Evolutionary conservation across 371 early-diverging fungal genomes (phyloP).

Genomic region (Mycotypha africana): DNA sequence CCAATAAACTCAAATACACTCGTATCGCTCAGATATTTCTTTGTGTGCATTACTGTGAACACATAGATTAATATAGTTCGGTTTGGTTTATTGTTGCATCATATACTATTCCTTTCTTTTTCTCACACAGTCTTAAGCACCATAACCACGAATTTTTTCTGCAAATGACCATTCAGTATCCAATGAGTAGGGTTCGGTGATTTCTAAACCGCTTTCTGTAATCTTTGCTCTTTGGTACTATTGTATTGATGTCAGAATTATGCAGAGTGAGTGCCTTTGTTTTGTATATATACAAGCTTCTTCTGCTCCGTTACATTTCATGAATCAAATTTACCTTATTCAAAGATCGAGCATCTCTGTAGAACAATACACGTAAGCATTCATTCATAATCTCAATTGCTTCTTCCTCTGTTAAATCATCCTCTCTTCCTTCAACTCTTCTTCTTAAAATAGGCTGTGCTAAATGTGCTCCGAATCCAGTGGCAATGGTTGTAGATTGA

Average conservation of each 20-base stretch:
- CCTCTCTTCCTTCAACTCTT: conserved; percentile 80
- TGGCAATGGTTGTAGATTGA: conserved; percentile 88
- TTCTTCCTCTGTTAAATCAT: conserved; percentile 88
- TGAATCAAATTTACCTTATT: conserved; percentile 67
- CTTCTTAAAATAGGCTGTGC: conserved; percentile 96
- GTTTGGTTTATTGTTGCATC: too few relatives aligned
- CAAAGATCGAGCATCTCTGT: conserved; percentile 95
- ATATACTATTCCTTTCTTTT: too few relatives aligned
- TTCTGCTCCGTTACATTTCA: too few relatives aligned
- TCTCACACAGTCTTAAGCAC: conserved; percentile 61
- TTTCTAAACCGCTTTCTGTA: conserved; percentile 73
- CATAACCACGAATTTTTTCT: conserved; percentile 85
- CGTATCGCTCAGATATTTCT: too few relatives aligned
- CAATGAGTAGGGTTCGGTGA: conserved; percentile 85
- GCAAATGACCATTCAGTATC: conserved; percentile 95
- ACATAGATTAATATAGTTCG: too few relatives aligned
- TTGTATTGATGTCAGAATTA: too few relatives aligned
- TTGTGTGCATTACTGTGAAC: too few relatives aligned
- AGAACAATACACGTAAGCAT: conserved; percentile 92
- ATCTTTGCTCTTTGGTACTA: conserved; percentile 92
- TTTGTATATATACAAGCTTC: neutral
- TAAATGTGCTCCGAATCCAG: conserved; percentile 95
- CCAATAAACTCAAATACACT: too few relatives aligned
- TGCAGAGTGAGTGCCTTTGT: too few relatives aligned
- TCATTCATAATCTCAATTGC: conserved; percentile 87